Conservation (phyloP, 148 eudicot species). For the Arctostaphylos glauca region DNA sequence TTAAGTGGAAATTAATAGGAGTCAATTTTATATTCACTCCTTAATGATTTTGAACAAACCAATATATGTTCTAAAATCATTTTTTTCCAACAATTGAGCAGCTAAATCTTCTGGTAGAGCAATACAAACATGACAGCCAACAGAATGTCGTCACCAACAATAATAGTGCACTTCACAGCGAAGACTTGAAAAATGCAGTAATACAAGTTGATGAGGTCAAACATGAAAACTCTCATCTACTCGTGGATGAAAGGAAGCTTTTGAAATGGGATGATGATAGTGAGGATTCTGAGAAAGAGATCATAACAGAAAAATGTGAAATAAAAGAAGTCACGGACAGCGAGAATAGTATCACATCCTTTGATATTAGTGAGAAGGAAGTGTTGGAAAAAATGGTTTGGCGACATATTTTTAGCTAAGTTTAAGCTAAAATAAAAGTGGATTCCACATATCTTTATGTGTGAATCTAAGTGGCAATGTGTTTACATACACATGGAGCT, state of each 20-base stretch:
- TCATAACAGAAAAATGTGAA: slow-evolving; percentile 55
- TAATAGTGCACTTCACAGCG: slow-evolving; percentile 5
- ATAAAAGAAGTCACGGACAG: slow-evolving; percentile 36
- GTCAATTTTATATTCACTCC: too few species aligned
- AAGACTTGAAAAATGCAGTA: slow-evolving; percentile 15
- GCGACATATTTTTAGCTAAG: too few species aligned
- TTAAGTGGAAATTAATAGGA: too few species aligned
- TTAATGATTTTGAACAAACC: too few species aligned
- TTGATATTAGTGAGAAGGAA: slow-evolving; percentile 66
- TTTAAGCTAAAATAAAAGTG: too few species aligned
- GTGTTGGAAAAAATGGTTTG: too few species aligned
- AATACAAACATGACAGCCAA: slow-evolving; percentile 40
- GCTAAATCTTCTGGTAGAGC: too few species aligned
- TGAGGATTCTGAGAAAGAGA: slow-evolving; percentile 48
- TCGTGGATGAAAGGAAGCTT: slow-evolving; percentile 39
- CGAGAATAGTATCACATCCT: slow-evolving; percentile 24
- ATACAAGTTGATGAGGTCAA: slow-evolving; percentile 17
- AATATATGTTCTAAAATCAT: too few species aligned
- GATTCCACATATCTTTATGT: too few species aligned
- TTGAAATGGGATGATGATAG: slow-evolving; percentile 33
- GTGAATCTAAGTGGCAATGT: too few species aligned
- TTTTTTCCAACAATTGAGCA: too few species aligned
- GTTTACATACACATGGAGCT: too few species aligned
- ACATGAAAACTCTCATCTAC: slow-evolving; percentile 13
- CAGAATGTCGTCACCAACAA: not conserved